Base-by-base conservation (phyloP, 495 filamentous ascomycete genomes). In the Beverwykella pulmonaria region DNA sequence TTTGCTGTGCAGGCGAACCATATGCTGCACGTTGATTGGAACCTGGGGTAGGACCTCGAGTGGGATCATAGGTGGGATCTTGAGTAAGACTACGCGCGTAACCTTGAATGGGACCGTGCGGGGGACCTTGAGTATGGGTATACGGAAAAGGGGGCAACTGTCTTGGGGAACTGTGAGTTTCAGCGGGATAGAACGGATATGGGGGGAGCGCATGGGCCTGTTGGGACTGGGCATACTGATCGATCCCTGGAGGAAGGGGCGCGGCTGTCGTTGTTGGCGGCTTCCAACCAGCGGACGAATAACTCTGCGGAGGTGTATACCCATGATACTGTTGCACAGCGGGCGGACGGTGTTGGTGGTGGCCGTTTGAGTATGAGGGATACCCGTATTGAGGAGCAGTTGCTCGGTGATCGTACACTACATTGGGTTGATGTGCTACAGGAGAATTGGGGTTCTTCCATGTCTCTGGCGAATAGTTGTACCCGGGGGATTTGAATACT, bases 401-500 rank as follows among this genome's bases (percentile, higher is more conserved):
- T 46, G 60, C 60, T 19, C 60, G 53, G 36, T 58, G 41, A 56
- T 68, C 57, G 27, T 71, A 68, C 10, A 61, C 55, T n/a, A 63
- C 61, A 34, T 69, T 72, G 4, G 64, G 65, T 50, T 68, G 64
- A 55, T 71, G 69, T 56, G 59, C 69, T 8, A 61, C 64, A 44
- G 69, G 69, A 15, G 64, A 65, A 27, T 65, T 68, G 23, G 67
- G 56, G 22, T 69, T 69, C 41, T 69, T 69, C 47, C 57, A 58
- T 14, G 52, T 62, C n/a, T 63, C 62, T 3, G 62, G 59, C 26
- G 70, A 27, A 32, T 66, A 70, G 36, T 60, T 65, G 60, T 63
- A 65, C 23, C 19, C 20, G 17, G 69, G 55, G 23, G 59, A 25
- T 27, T 56, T 61, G 53, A 41, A 69, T n/a, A 49, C 14, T 20